Base-by-base conservation (phyloP, 345 rosid genomes). In the Moringa oleifera region DNA sequence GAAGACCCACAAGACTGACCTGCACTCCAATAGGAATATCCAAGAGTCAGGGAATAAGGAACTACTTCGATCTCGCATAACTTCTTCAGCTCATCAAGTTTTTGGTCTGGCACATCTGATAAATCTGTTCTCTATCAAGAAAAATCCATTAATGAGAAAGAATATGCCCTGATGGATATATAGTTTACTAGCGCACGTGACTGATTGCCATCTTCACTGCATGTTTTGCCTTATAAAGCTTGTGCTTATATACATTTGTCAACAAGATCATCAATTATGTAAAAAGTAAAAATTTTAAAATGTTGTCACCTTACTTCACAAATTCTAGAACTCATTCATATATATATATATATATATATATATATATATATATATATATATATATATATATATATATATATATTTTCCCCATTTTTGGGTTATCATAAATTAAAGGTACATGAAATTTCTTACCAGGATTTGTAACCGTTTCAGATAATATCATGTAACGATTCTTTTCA, bases 21-120 rank as follows among this genome's bases (percentile, higher is more conserved):
- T 68, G 86, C 97, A 75, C 77, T 66, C 97, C 96, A 90, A 66
- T 94, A 90, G 15, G 99, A 88, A 85, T 90, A 94, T 18, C 96
- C 96, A 67, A 90, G 91, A 0, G 83, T 88, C 62, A 83, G 59
- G 0, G 96, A 75, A 69, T 94, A 75, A 28, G 96, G 85, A 77
- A 83, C 83, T 16, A 83, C 85, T 76, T 85, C 85, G 67, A 88
- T 51, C 68, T 79, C 68, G 62, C 81, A 77, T 21, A 83, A 61
- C 57, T 80, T 82, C 80, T 71, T 84, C 53, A 93, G 73, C 70
- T 90, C 85, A 52, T 74, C 79, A 41, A 86, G 72, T 66, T 77
- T 80, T 69, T 78, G 69, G 10, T 66, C 74, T 0, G 92, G 94
- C 71, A 93, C 74, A 64, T 79, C 94, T 11, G 82, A 77, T 62